Percentiles rank a stretch among this genome's conserved stretches.
These are phyloP conservation scores for Alternaria sp. DNA, from an alignment of 2,329 filamentous ascomycete genomes.

Conservation along the genomic window DNA sequence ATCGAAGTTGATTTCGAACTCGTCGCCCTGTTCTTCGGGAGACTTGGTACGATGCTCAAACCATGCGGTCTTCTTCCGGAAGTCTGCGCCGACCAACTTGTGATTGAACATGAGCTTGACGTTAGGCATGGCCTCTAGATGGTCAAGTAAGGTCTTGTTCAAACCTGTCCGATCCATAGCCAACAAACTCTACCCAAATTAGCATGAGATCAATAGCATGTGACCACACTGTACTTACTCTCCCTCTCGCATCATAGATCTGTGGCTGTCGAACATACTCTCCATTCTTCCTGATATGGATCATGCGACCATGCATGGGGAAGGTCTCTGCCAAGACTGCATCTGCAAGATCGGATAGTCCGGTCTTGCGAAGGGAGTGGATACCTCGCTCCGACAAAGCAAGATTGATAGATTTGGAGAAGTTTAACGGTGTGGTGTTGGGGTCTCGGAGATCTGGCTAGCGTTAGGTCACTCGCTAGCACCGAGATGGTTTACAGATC, in stretches of 20 bases:
- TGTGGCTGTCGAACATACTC: slow-evolving; percentile 79
- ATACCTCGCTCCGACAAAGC: slow-evolving; percentile 94
- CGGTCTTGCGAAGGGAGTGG: slow-evolving; percentile 78
- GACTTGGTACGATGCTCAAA: slow-evolving; percentile 66
- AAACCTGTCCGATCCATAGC: slow-evolving; percentile 84
- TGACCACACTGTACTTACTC: slow-evolving; percentile 63
- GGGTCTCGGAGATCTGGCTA: slow-evolving; percentile 81
- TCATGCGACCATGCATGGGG: slow-evolving; percentile 96
- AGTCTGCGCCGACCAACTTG: slow-evolving; percentile 90
- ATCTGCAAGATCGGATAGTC: slow-evolving; percentile 71
- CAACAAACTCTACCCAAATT: slow-evolving; percentile 70
- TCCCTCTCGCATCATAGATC: slow-evolving; percentile 85
- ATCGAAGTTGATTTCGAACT: slow-evolving; percentile 87
- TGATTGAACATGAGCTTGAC: slow-evolving; percentile 93
- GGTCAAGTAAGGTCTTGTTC: slow-evolving; percentile 83
- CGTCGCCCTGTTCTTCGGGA: slow-evolving; percentile 48
- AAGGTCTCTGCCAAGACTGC: slow-evolving; percentile 79
- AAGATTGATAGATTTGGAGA: slow-evolving; percentile 98
- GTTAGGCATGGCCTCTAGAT: slow-evolving; percentile 82
- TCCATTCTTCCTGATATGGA: slow-evolving; percentile 75
- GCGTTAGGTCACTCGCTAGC: slow-evolving; percentile 1
- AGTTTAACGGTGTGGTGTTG: slow-evolving; percentile 84
- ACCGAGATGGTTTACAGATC: not conserved
- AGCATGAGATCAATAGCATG: slow-evolving; percentile 3
- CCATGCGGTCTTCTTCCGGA: slow-evolving; percentile 80